Conservation (phyloP, 805 yeast genomes). For the Clavispora santaluciae region DNA sequence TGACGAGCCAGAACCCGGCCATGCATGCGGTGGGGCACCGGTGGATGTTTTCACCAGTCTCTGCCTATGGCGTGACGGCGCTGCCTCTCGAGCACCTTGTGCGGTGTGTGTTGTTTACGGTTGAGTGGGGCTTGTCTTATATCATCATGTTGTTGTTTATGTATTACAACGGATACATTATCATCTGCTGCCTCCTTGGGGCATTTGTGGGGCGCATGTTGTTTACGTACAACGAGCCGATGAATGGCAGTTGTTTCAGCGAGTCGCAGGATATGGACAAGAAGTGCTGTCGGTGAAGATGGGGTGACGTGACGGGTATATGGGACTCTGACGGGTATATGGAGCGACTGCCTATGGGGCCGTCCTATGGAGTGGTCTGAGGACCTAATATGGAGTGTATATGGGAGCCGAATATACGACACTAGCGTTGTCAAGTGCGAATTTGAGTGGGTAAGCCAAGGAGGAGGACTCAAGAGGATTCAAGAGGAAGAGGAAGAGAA, state of each 20-base stretch:
- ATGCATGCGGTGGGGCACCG: conserved; percentile 24
- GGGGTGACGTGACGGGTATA: too few species aligned
- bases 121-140: conserved; percentile 62
- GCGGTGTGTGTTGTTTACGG: conserved; percentile 45
- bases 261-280: conserved; percentile 17
- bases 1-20: neutral
- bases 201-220: conserved; percentile 55
- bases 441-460: too few species aligned
- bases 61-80: conserved; percentile 31
- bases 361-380: too few species aligned
- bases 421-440: too few species aligned
- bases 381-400: too few species aligned
- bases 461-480: too few species aligned
- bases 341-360: too few species aligned
- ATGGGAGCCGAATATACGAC: too few species aligned
- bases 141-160: conserved; percentile 67
- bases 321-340: too few species aligned
- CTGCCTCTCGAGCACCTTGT: conserved; percentile 46
- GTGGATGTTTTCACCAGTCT: conserved; percentile 25
- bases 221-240: conserved; percentile 44
- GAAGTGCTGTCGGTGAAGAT: conserved; percentile 19
- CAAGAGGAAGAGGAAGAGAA: too few species aligned
- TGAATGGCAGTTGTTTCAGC: conserved; percentile 13
- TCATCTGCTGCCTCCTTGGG: conserved; percentile 59
- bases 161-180: conserved; percentile 69